Evolutionary conservation across 2,329 filamentous ascomycete genomes (phyloP).

Genomic region (Claviceps humidiphila): DNA sequence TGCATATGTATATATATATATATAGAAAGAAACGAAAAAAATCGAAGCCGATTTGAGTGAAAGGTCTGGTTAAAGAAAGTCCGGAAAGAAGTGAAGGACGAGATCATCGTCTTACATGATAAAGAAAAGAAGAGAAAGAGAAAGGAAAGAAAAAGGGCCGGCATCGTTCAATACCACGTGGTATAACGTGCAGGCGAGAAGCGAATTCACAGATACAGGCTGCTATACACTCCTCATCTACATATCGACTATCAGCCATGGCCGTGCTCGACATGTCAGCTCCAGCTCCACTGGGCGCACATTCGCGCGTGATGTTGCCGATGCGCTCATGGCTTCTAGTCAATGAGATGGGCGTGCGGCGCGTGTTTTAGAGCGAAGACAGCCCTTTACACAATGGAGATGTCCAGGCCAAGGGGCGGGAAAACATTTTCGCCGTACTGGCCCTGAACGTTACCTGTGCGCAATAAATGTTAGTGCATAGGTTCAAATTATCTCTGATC

Average conservation of each 20-base stretch:
- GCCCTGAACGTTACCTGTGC: not conserved
- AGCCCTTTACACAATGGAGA: conserved; percentile 15
- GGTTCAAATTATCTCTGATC: not conserved
- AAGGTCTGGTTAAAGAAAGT: not conserved
- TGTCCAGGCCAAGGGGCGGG: conserved; percentile 18
- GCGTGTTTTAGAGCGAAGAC: not conserved
- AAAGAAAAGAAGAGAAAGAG: conserved; percentile 8
- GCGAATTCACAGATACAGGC: conserved; percentile 11
- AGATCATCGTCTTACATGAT: conserved; percentile 6
- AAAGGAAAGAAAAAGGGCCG: conserved; percentile 13
- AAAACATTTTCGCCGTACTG: conserved; percentile 29
- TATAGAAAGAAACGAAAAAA: not conserved
- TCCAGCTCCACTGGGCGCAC: not conserved
- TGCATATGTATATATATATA: not conserved
- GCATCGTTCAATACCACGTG: conserved; percentile 20
- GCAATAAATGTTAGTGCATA: not conserved
- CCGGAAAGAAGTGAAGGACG: conserved; percentile 2
- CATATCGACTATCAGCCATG: not conserved
- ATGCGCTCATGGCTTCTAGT: not conserved
- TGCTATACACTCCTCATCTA: conserved; percentile 3
- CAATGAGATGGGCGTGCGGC: not conserved
- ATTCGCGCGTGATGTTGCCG: not conserved
- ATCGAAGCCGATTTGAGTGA: not conserved
- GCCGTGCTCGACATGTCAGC: not conserved
- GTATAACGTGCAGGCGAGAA: conserved; percentile 24